Evolutionary conservation across 2,329 filamentous ascomycete genomes (phyloP), one percentile per base, ranked within the genome.

Genomic region (Chrysoporthe puriensis): DNA sequence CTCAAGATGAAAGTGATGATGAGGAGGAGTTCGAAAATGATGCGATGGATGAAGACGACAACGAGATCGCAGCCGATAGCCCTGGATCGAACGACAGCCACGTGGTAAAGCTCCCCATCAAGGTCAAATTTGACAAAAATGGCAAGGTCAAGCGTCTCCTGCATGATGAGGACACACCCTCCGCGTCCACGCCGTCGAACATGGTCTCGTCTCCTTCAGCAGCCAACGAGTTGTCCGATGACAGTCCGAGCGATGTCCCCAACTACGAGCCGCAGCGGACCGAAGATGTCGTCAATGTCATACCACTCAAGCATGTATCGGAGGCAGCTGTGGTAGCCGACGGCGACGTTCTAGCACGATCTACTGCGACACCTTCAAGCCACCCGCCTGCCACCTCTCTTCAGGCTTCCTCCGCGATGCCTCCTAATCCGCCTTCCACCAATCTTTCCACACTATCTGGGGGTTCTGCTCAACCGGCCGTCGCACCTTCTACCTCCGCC

Each of bases 71-170:
- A 21, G 62, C 68, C 43, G 71, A 66, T 26, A 67, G 67, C 46
- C 60, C 58, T 13, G 71, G 69, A n/a, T 64, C 66, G n/a, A 60
- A 54, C 69, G 83, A 84, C 72, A 92, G 88, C 72, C 84, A 95
- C 52, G 85, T 97, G 62, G 90, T 97, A 66, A 94, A 92, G 76
- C 83, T 97, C 16, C 84, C 85, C 7, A 78, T 89, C 32, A 82
- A 82, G 52, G 72, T 82, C 74, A 59, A 81, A 71, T 71, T 80
- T 44, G 77, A 79, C 62, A 71, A 77, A 67, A 73, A 79, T 62
- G 77, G 77, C 64, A 74, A 76, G 58, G 76, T 74, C 62, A 73
- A 77, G 60, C 74, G 75, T 56, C 69, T 79, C 6, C 73, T 77
- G 48, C 69, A 72, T 1, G 77, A 75, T 56, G 74, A 75, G 13